A percentile compares a stretch with the other conserved stretches of the same genome.
Conservation (phyloP, 169 alveolate species). For the Plasmodium adleri region DNA sequence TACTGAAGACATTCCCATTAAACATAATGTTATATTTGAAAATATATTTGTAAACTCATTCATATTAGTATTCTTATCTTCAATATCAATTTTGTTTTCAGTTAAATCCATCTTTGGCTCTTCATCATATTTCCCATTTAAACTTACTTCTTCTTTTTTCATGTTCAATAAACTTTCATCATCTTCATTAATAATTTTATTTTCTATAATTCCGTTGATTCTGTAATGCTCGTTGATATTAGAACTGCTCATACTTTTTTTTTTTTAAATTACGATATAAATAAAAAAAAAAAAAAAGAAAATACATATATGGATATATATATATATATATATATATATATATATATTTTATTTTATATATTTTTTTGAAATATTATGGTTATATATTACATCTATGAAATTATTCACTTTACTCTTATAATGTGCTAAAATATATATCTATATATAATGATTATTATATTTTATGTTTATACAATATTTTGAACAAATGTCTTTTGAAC, state of each 20-base stretch:
- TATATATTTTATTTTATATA: background rate
- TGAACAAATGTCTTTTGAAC: no score
- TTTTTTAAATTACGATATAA: background rate
- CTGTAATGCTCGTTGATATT: background rate
- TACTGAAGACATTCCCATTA: conserved; percentile 73
- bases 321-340: background rate
- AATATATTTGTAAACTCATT: background rate
- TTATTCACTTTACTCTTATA: no score
- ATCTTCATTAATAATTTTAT: background rate
- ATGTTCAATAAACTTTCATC: background rate
- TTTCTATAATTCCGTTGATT: background rate
- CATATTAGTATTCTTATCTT: background rate
- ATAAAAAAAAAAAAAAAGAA: no score
- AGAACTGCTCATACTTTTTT: background rate
- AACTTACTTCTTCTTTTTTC: background rate
- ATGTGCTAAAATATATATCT: no score
- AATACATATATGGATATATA: background rate
- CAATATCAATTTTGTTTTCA: background rate
- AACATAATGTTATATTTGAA: conserved; percentile 59
- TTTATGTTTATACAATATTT: no score
- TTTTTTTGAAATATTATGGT: background rate
- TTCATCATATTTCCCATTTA: background rate
- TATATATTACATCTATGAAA: no score
- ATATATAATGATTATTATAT: no score
- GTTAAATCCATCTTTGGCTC: background rate